Percentiles rank a stretch among this genome's conserved stretches.
Evolutionary conservation across 176 grass and related monocot genomes (phyloP).

Genomic region (Calamus simplicifolius): DNA sequence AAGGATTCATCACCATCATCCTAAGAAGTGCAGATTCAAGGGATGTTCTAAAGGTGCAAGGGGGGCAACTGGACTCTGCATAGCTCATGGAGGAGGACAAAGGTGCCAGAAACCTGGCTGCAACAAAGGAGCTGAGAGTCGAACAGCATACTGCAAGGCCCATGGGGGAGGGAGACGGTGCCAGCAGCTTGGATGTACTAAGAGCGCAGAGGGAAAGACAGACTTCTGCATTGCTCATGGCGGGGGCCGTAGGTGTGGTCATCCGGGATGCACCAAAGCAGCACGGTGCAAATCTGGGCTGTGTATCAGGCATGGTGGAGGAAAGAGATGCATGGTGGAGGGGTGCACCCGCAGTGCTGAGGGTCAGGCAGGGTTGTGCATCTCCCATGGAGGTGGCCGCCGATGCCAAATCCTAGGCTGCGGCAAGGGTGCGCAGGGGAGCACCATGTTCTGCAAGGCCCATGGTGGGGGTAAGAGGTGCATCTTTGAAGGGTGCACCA

Average conservation of each 20-base stretch:
- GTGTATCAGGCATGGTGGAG: constrained; percentile 79
- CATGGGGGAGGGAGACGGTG: constrained; percentile 84
- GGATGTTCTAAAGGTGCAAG: constrained; percentile 80
- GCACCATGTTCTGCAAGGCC: constrained; percentile 81
- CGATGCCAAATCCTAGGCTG: constrained; percentile 62
- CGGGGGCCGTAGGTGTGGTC: constrained; percentile 48
- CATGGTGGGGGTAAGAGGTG: constrained; percentile 86
- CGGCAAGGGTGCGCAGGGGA: constrained; percentile 65
- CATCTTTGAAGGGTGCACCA: constrained; percentile 59
- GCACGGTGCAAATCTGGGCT: constrained; percentile 67
- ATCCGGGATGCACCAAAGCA: constrained; percentile 44
- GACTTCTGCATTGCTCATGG: constrained; percentile 86
- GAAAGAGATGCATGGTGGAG: constrained; percentile 68
- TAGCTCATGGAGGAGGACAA: constrained; percentile 80
- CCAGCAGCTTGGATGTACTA: constrained; percentile 75
- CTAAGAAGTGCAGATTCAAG: constrained; percentile 83
- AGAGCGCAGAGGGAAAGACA: constrained; percentile 86
- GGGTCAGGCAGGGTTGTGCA: constrained; percentile 66
- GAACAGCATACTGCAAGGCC: constrained; percentile 72
- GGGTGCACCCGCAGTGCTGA: constrained; percentile 66
- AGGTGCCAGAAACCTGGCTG: constrained; percentile 82
- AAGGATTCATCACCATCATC: constrained; percentile 44
- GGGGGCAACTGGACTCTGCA: constrained; percentile 74
- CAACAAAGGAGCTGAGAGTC: constrained; percentile 82
- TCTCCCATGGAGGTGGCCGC: constrained; percentile 81